Evolutionary conservation across 2,329 filamentous ascomycete species (phyloP).

Genomic region (Neofusicoccum laricinum): DNA sequence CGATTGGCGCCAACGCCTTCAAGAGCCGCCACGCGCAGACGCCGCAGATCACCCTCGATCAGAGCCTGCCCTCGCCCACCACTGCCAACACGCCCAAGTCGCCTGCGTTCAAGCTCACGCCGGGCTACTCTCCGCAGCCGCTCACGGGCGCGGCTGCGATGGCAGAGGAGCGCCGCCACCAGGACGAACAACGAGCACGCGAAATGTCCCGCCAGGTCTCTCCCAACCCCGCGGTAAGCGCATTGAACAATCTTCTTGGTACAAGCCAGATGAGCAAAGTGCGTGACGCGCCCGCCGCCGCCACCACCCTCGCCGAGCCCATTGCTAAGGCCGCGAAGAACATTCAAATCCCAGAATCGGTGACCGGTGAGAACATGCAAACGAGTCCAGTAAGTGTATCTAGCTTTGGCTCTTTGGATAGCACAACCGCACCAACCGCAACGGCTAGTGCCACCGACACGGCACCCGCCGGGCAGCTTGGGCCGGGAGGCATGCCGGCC

Average conservation of each 20-base stretch:
- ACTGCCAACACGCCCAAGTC: constrained; percentile 42
- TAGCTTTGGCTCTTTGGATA: constrained; percentile 54
- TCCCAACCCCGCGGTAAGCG: constrained; percentile 46
- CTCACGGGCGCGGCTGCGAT: constrained; percentile 49
- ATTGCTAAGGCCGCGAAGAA: constrained; percentile 47
- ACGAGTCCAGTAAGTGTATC: constrained; percentile 53
- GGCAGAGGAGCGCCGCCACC: constrained; percentile 45
- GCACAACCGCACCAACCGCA: constrained; percentile 43
- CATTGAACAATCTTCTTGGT: constrained; percentile 45
- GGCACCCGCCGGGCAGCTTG: constrained; percentile 46
- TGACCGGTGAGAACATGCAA: constrained; percentile 47
- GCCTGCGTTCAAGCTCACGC: constrained; percentile 33
- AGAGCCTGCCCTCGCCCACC: constrained; percentile 20
- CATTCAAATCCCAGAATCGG: constrained; percentile 47
- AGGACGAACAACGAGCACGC: constrained; percentile 34
- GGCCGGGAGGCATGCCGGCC: constrained; percentile 44
- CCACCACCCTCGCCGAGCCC: constrained; percentile 47
- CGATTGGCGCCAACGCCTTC: constrained; percentile 21
- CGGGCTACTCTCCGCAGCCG: constrained; percentile 38
- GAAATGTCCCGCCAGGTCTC: constrained; percentile 42
- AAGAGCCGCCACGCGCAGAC: constrained; percentile 18
- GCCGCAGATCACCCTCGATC: constrained; percentile 20
- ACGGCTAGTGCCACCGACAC: constrained; percentile 47
- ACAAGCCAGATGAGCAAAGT: constrained; percentile 41
- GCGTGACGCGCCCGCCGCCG: constrained; percentile 40